phyloP scores from a whole-genome alignment of 768 basidiomycete genomes.

The Phlebiopsis gigantea region DNA sequence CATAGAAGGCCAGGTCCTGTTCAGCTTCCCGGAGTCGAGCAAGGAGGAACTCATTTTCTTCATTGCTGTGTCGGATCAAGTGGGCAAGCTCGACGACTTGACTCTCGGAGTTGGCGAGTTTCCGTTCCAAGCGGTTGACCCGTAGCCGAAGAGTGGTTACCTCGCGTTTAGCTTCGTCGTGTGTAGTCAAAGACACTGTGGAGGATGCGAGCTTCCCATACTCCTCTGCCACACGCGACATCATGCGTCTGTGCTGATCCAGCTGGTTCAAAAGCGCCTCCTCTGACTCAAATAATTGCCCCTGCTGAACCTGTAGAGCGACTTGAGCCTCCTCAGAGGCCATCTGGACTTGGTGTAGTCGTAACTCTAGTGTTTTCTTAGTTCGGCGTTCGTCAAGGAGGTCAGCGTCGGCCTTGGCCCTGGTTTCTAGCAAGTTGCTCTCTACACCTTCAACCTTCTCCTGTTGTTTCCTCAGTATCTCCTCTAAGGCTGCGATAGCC shows the following conservation, averaged over 20 bases:
- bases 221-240: conserved; percentile 46
- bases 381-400: conserved; percentile 28
- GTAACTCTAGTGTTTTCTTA: conserved; percentile 30
- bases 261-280: conserved; percentile 44
- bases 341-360: conserved; percentile 31
- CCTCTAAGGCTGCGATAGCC: conserved; percentile 53
- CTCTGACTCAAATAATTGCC: conserved; percentile 33
- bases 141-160: conserved; percentile 39
- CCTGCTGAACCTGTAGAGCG: conserved; percentile 27
- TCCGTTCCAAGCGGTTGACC: conserved; percentile 55
- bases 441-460: conserved; percentile 47
- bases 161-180: conserved; percentile 20
- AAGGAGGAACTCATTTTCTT: conserved; percentile 43
- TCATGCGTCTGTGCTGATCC: conserved; percentile 40
- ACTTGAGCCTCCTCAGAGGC: conserved; percentile 32
- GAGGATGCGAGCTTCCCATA: conserved; percentile 29
- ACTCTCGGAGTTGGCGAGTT: conserved; percentile 60
- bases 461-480: conserved; percentile 41
- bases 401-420: conserved; percentile 38
- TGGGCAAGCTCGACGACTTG: conserved; percentile 62
- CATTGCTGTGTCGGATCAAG: conserved; percentile 53
- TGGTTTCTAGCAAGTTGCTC: conserved; percentile 36
- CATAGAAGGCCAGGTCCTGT: conserved; percentile 14
- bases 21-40: conserved; percentile 19
- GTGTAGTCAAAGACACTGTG: conserved; percentile 18